Evolutionary conservation across 495 filamentous ascomycete species (phyloP).

Genomic region (Cenococcum geophilum): DNA sequence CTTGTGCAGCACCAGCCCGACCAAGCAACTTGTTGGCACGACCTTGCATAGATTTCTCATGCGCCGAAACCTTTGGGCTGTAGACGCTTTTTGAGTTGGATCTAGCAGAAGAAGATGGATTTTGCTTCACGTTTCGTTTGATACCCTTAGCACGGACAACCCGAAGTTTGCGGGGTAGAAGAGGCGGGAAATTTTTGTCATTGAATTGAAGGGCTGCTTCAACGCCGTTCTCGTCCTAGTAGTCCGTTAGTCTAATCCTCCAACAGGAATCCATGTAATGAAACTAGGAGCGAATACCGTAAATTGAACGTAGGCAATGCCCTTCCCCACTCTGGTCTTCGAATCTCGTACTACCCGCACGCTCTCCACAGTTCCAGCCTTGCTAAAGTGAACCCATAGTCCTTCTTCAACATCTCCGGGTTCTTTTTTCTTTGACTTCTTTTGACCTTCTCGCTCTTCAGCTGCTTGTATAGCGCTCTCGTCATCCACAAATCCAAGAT

Average conservation of each 20-base stretch:
- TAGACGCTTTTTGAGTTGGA: slow-evolving; percentile 38
- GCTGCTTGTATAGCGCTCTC: slow-evolving; percentile 54
- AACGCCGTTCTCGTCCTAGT: slow-evolving; percentile 71
- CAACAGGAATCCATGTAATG: not conserved
- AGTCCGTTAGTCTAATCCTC: not conserved
- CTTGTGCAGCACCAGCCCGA: slow-evolving; percentile 62
- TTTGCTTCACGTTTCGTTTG: slow-evolving; percentile 55
- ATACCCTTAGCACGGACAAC: slow-evolving; percentile 77
- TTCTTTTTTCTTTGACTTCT: slow-evolving; percentile 57
- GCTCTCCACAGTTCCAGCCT: slow-evolving; percentile 78
- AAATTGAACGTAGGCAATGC: slow-evolving; percentile 97
- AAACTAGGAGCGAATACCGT: slow-evolving; percentile 32
- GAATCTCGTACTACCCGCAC: slow-evolving; percentile 89
- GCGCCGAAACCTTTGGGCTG: slow-evolving; percentile 60
- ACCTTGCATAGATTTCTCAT: slow-evolving; percentile 66
- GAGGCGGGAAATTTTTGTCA: slow-evolving; percentile 86
- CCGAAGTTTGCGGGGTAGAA: slow-evolving; percentile 80
- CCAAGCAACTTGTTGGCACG: slow-evolving; percentile 80
- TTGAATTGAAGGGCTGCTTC: slow-evolving; percentile 81
- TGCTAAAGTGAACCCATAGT: slow-evolving; percentile 79
- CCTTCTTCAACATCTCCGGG: slow-evolving; percentile 91
- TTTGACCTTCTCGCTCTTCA: slow-evolving; percentile 53
- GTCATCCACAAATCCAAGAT: slow-evolving; percentile 89
- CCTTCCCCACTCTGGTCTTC: slow-evolving; percentile 88
- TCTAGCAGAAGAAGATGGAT: slow-evolving; percentile 18